These are phyloP conservation scores for Termitomyces sp. DNA, from an alignment of 768 basidiomycete species.

Conservation along the genomic window DNA sequence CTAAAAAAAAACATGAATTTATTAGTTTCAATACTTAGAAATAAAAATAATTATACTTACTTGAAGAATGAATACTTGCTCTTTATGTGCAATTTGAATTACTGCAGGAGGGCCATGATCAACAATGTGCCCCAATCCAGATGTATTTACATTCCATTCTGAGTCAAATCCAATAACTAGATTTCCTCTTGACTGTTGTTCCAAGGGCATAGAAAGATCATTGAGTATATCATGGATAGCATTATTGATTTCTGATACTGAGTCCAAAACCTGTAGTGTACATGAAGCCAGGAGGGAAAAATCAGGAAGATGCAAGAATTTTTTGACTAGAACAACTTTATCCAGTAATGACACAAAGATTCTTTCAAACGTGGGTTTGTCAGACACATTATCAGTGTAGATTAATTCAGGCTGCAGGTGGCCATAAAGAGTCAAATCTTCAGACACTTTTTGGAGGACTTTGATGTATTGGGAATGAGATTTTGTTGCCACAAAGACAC, in stretches of 20 bases:
- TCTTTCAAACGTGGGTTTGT: neutral
- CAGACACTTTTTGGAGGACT: neutral
- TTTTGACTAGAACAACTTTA: conserved; percentile 11
- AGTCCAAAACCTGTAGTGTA: conserved; percentile 7
- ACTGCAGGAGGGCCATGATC: too few relatives aligned
- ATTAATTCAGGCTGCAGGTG: neutral
- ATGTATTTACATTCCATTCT: too few relatives aligned
- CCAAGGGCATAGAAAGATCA: too few relatives aligned
- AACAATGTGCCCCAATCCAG: too few relatives aligned
- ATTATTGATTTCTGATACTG: conserved; percentile 10
- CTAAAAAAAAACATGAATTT: neutral
- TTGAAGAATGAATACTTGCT: too few relatives aligned
- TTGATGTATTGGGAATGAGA: neutral
- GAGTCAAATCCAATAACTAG: too few relatives aligned
- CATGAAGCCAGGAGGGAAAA: conserved; percentile 10
- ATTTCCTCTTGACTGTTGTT: too few relatives aligned
- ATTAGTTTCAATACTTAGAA: too few relatives aligned
- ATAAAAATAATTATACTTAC: too few relatives aligned
- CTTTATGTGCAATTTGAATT: too few relatives aligned
- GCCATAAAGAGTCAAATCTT: neutral
- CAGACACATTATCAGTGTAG: neutral
- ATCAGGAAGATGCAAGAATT: conserved; percentile 15
- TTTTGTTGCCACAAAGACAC: too few relatives aligned
- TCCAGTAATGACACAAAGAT: neutral
- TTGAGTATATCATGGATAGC: neutral